phyloP scores from a whole-genome alignment of 768 basidiomycete species.

The Tubosaeta brunneosetosa region DNA sequence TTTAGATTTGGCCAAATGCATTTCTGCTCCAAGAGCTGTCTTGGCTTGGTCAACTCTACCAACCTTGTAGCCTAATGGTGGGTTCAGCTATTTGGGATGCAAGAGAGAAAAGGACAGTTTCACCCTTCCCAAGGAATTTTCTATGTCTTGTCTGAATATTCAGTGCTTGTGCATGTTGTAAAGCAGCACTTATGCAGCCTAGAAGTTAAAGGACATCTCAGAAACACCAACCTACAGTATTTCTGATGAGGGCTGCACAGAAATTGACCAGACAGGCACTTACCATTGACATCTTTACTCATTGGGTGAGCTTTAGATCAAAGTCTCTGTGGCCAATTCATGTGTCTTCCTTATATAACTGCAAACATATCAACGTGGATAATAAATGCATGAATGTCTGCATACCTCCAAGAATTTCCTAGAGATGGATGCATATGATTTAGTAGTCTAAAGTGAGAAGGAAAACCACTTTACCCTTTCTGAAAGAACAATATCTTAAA shows the following conservation, averaged over 20 bases:
- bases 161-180: not conserved
- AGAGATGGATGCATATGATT: conserved; percentile 16
- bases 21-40: conserved; percentile 95
- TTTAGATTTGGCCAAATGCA: conserved; percentile 73
- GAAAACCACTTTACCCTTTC: conserved; percentile 64
- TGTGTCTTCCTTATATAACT: conserved; percentile 95
- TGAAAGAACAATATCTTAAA: conserved; percentile 89
- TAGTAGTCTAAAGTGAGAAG: not conserved
- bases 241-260: not conserved
- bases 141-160: conserved; percentile 30
- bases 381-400: not conserved
- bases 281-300: conserved; percentile 99
- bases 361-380: not conserved
- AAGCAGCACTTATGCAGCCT: conserved; percentile 66
- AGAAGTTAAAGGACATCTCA: conserved; percentile 88
- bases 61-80: conserved; percentile 73
- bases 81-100: not conserved
- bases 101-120: not conserved
- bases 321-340: conserved; percentile 90
- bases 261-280: conserved; percentile 8
- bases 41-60: conserved; percentile 96
- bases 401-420: conserved; percentile 79
- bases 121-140: conserved; percentile 72
- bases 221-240: conserved; percentile 81
- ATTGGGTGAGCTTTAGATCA: conserved; percentile 83